Evolutionary conservation across 2,329 filamentous ascomycete genomes (phyloP).

Genomic region (Dactylonectria macrodidyma): DNA sequence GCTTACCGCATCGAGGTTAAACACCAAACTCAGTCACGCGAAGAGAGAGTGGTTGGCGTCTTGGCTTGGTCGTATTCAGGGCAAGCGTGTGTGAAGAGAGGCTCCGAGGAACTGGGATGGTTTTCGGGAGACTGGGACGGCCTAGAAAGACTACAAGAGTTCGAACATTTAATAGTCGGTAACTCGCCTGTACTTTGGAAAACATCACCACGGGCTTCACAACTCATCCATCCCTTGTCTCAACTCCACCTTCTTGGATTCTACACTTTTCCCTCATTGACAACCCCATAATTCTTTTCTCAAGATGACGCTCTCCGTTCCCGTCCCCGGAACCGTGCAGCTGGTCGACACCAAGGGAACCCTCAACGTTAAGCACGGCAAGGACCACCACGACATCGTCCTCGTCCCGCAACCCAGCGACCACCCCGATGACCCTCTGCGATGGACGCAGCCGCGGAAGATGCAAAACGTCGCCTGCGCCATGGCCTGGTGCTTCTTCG

Average conservation of each 20-base stretch:
- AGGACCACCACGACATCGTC: conserved; percentile 39
- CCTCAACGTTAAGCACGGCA: conserved; percentile 39
- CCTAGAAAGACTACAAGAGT: neutral
- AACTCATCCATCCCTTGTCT: neutral
- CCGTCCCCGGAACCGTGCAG: conserved; percentile 42
- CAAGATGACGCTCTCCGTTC: conserved; percentile 22
- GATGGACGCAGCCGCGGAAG: conserved; percentile 41
- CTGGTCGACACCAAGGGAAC: conserved; percentile 38
- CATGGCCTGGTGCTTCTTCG: conserved; percentile 47
- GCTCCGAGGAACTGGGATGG: neutral
- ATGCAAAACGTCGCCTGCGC: conserved; percentile 39
- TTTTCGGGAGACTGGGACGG: neutral
- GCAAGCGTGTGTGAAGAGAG: too few relatives aligned
- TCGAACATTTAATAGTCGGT: neutral
- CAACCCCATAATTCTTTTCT: neutral
- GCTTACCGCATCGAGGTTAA: conserved; percentile 22
- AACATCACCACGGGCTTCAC: neutral
- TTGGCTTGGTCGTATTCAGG: conserved; percentile 5
- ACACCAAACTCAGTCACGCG: conserved; percentile 12
- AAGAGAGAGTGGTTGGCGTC: neutral
- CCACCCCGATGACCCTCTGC: conserved; percentile 43
- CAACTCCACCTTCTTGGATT: neutral
- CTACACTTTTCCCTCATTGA: neutral
- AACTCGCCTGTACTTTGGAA: neutral
- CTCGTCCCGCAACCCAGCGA: conserved; percentile 44